A percentile compares a stretch with the other conserved stretches of the same genome.
These are phyloP conservation scores for Rhizopus delemar DNA, from an alignment of 371 early-diverging fungal species.

Conservation along the genomic window DNA sequence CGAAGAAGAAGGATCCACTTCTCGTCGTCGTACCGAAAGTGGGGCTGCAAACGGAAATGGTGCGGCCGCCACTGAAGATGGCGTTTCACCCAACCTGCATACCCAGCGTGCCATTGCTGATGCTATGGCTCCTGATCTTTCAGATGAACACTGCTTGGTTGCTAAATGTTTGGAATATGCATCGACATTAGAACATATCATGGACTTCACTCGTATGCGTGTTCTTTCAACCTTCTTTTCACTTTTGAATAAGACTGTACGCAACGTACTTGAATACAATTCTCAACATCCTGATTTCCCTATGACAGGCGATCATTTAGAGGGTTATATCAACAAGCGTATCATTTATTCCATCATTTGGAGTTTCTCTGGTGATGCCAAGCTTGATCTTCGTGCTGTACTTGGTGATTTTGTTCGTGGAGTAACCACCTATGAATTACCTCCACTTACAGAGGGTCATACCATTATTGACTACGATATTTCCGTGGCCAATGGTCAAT, in stretches of 20 bases:
- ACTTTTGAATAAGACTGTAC: conserved; percentile 85
- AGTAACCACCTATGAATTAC: conserved; percentile 81
- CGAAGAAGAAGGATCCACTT: conserved; percentile 63
- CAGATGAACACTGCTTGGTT: conserved; percentile 73
- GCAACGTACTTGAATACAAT: conserved; percentile 88
- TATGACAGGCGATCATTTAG: conserved; percentile 75
- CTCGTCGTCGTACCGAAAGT: conserved; percentile 18
- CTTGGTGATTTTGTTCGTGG: conserved; percentile 85
- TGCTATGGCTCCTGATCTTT: conserved; percentile 73
- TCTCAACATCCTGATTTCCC: conserved; percentile 91
- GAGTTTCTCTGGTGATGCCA: conserved; percentile 94
- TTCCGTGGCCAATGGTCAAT: conserved; percentile 75
- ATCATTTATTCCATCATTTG: conserved; percentile 86
- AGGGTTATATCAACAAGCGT: conserved; percentile 79
- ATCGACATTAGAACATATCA: conserved; percentile 83
- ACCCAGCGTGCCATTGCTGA: conserved; percentile 79
- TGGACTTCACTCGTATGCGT: conserved; percentile 94
- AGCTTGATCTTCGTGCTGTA: conserved; percentile 70
- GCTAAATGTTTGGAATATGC: conserved; percentile 74
- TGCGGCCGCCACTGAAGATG: conserved; percentile 53
- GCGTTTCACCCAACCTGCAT: conserved; percentile 62
- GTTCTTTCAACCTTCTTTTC: conserved; percentile 88
- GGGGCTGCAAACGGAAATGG: neutral
- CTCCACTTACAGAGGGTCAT: conserved; percentile 55
- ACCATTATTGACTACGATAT: conserved; percentile 94